phyloP scores from a whole-genome alignment of 1,284 basidiomycete genomes.

The Lentinus polychrous region DNA sequence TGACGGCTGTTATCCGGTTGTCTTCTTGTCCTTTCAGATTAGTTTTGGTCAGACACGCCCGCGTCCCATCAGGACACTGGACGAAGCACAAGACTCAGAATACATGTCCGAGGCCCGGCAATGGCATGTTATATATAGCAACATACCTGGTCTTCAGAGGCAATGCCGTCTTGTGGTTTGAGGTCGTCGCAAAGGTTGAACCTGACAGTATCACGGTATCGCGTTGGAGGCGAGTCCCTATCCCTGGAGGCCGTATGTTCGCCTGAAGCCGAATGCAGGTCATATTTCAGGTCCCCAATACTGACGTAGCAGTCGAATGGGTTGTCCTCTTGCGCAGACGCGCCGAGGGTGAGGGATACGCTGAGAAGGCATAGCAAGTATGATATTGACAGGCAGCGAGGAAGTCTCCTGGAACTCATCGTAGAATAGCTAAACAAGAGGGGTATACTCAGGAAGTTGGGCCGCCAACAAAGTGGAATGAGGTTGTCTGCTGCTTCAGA shows the following conservation, averaged over 20 bases:
- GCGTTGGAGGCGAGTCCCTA: slow-evolving; percentile 32
- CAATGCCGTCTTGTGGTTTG: slow-evolving; percentile 35
- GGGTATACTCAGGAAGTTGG: neutral
- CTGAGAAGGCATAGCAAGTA: slow-evolving; percentile 23
- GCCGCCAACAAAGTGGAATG: no score
- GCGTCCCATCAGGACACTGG: slow-evolving; percentile 61
- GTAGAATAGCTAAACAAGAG: slow-evolving; percentile 4
- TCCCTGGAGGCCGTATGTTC: slow-evolving; percentile 37
- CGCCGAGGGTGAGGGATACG: no score
- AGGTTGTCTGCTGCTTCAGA: no score
- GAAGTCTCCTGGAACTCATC: slow-evolving; percentile 21
- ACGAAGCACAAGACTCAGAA: slow-evolving; percentile 10
- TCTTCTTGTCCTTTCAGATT: slow-evolving; percentile 48
- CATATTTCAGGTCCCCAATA: slow-evolving; percentile 43
- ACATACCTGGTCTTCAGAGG: slow-evolving; percentile 62
- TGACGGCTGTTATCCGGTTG: slow-evolving; percentile 58
- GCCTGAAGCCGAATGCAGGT: slow-evolving; percentile 48
- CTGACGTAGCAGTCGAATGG: slow-evolving; percentile 50
- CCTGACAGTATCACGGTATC: slow-evolving; percentile 28
- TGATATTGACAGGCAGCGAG: slow-evolving; percentile 27
- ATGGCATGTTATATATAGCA: neutral
- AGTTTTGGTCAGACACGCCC: slow-evolving; percentile 63
- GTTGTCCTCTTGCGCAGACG: slow-evolving; percentile 31
- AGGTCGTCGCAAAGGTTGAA: slow-evolving; percentile 56
- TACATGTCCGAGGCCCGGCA: neutral